Evolutionary conservation across 257 asterid genomes (phyloP), one percentile per base, ranked within the genome.

Genomic region (Voacanga thouarsii): DNA sequence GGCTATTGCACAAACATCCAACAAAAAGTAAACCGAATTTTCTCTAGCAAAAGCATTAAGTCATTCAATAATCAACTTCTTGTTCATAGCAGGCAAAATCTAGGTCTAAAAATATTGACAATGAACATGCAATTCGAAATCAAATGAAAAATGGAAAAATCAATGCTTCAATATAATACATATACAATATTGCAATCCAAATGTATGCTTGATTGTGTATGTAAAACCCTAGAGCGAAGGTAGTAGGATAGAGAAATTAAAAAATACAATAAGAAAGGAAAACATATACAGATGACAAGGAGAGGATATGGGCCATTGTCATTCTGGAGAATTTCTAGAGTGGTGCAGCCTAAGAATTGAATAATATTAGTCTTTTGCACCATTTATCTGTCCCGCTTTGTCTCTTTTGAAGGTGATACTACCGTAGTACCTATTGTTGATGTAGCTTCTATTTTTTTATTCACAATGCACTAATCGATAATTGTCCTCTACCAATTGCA

Each of bases 251-350:
- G 43, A 72, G 3, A 33, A 28, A 9, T 23, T 3, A 18, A 49
- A 55, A 23, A 73, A 51, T 0, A 18, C 0, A 61, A 26, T 44
- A 43, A 24, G 6, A 44, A 18, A 7, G 18, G 47, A 16, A 50
- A 26, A 37, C 11, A 41, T 45, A 56, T 90, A 93, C 99, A 95
- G 80, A 95, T 91, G 33, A 98, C 97, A 60, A 95, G 97, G 76
- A 95, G 99, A 82, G 98, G 99, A 83, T 98, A 96, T 15, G 98
- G 99, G 55, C 99, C 98, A 87, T 95, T 95, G 63, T 95, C 97
- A 79, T 93, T 93, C 77, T 96, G 99, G 57, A 96, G 97, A 82
- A 96, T 83, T 77, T 92, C 88, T 8, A 97, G 96, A 60, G 93
- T 80, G 26, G 89, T 89, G 63, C 98, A 84, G 64, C 98, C 99